Evolutionary conservation across 176 grass and related monocot species (phyloP), one percentile per base, ranked within the genome.

Genomic region (Areca catechu): DNA sequence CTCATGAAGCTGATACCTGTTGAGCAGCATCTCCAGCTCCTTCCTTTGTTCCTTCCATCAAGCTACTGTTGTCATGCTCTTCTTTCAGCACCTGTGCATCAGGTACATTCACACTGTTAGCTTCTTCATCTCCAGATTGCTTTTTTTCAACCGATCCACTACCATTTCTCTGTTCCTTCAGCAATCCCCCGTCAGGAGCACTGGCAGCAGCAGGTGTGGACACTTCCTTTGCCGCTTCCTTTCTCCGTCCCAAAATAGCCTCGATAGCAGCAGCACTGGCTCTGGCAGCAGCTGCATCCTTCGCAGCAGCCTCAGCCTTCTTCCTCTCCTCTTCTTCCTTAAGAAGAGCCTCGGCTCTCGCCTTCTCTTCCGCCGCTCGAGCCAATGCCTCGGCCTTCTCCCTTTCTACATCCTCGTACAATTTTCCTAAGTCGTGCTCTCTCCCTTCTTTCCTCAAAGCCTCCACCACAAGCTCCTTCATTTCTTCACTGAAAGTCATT

Each of bases 261-360:
- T 86, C 76, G 56, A 95, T 86, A 60, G 90, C 90, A 54, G 79
- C 90, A 25, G 82, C 71, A 68, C 90, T 95, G 50, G 85, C 90
- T 66, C 73, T 80, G 10, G 90, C 86, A 10, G 82, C 82, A 56
- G 90, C 90, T 7, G 65, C 85, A 2, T 95, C 85, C 73, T 81
- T 80, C 4, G 83, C 85, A 2, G 73, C 76, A 30, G 54, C 70
- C 62, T 89, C 85, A 53, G 68, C 83, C 34, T 85, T 85, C 77
- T 77, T 95, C 1, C 24, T 70, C 22, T 86, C 79, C 72, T 82
- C 84, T 53, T 95, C 86, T 67, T 95, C 90, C 62, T 50, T 78
- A n/a, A 74, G 74, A 71, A 86, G 82, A 66, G 79, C 67, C 15
- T 89, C 86, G 27, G 71, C 74, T 74, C 60, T 86, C 3, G 48